Evolutionary conservation across 176 grass and related monocot species (phyloP).

Genomic region (Carex littledalei): DNA sequence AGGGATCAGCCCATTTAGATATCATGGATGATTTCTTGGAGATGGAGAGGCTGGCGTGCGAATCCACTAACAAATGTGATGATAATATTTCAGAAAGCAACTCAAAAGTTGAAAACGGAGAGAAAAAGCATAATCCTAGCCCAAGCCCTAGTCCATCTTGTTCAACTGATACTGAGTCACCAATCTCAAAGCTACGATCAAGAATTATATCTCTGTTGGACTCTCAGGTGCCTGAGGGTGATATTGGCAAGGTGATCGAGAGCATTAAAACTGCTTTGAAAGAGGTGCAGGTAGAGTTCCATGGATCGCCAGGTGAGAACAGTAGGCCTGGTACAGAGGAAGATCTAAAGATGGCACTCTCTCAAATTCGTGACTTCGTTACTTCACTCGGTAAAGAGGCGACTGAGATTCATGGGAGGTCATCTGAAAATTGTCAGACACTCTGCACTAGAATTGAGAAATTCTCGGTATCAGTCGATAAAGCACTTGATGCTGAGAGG

Average conservation of each 20-base stretch:
- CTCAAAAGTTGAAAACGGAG: slow-evolving; percentile 50
- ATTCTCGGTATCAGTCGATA: slow-evolving; percentile 54
- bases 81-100: slow-evolving; percentile 41
- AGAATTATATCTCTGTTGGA: slow-evolving; percentile 73
- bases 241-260: slow-evolving; percentile 50
- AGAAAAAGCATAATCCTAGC: neutral
- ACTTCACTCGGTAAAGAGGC: slow-evolving; percentile 67
- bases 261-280: slow-evolving; percentile 74
- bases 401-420: slow-evolving; percentile 41
- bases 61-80: slow-evolving; percentile 48
- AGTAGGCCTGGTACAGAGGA: slow-evolving; percentile 37
- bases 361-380: slow-evolving; percentile 79
- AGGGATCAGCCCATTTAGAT: slow-evolving; percentile 62
- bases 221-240: slow-evolving; percentile 42
- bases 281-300: slow-evolving; percentile 71
- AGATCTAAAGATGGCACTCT: slow-evolving; percentile 61
- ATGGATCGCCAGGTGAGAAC: slow-evolving; percentile 24
- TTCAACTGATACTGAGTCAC: slow-evolving; percentile 19
- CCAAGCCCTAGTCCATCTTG: slow-evolving; percentile 30
- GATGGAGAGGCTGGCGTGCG: slow-evolving; percentile 92
- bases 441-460: slow-evolving; percentile 63
- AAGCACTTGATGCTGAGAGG: slow-evolving; percentile 50
- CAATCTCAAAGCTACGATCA: slow-evolving; percentile 57
- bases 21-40: slow-evolving; percentile 99
- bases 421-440: slow-evolving; percentile 40